phyloP scores from a whole-genome alignment of 352 stramenopile genomes.

The Sclerospora graminicola region DNA sequence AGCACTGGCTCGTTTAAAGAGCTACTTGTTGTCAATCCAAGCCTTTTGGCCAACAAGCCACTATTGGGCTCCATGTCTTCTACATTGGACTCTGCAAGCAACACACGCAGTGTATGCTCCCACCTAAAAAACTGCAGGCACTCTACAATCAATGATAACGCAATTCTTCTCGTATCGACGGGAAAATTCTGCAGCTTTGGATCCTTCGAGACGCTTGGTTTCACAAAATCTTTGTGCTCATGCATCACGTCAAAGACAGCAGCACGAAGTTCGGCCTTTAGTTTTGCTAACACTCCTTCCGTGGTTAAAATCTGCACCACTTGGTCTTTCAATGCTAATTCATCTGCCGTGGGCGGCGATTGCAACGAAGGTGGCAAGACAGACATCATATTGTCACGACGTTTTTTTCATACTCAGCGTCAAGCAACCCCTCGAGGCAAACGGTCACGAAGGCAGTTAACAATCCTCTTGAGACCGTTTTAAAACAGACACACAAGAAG shows the following conservation, averaged over 20 bases:
- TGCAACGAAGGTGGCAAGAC: constrained; percentile 11
- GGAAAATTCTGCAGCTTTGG: constrained; percentile 23
- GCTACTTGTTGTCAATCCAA: constrained; percentile 4
- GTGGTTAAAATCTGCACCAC: constrained; percentile 41
- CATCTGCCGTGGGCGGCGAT: constrained; percentile 27
- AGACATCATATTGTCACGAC: constrained; percentile 9
- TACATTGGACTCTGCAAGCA: constrained; percentile 33
- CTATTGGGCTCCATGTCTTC: constrained; percentile 6
- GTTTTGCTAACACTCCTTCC: constrained; percentile 54
- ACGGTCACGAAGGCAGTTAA: constrained; percentile 4
- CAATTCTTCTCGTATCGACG: constrained; percentile 17
- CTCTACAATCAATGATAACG: constrained; percentile 44
- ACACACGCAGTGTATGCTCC: constrained; percentile 41
- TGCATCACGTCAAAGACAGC: constrained; percentile 77
- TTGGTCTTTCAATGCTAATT: constrained; percentile 55
- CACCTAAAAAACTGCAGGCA: constrained; percentile 54
- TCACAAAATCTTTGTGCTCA: constrained; percentile 19
- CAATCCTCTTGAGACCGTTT: constrained; percentile 7
- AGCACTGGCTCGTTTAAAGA: constrained; percentile 11
- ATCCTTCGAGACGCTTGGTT: constrained; percentile 3
- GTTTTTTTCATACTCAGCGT: neutral
- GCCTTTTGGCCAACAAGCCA: constrained; percentile 10
- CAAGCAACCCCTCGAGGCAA: constrained; percentile 8
- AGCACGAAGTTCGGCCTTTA: constrained; percentile 70
- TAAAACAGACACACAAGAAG: neutral